Conservation (phyloP, 192 early-diverging fungal species). For the Jimgerdemannia flammicorona region DNA sequence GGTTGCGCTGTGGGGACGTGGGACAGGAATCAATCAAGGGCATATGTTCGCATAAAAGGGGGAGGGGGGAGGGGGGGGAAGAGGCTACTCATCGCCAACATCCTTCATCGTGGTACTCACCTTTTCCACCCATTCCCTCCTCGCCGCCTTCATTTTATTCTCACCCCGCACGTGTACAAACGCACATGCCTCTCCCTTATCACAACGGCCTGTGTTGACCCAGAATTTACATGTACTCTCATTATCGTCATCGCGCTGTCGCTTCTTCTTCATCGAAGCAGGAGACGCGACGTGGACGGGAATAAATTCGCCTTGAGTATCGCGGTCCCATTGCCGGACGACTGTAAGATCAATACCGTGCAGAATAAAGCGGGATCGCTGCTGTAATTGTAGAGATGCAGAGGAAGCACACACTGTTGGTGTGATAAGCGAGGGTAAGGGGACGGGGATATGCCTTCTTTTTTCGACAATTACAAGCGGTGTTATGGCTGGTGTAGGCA, state of each 20-base stretch:
- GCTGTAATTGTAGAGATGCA: too few species aligned
- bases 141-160: neutral
- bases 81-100: too few species aligned
- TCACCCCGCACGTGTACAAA: neutral
- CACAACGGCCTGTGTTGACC: neutral
- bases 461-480: too few species aligned
- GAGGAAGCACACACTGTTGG: too few species aligned
- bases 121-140: neutral
- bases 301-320: neutral
- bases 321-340: neutral
- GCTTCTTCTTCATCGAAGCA: neutral
- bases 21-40: neutral
- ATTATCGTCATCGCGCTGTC: neutral
- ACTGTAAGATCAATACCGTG: neutral
- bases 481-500: too few species aligned
- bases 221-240: neutral
- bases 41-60: too few species aligned
- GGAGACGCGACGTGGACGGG: neutral
- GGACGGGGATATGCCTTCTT: too few species aligned
- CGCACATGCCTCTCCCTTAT: neutral
- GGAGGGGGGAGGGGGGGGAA: too few species aligned
- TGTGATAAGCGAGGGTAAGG: too few species aligned
- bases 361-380: neutral
- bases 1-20: slow-evolving; percentile 8
- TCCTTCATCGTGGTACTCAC: neutral